Percentiles rank a stretch among this genome's conserved stretches.
Evolutionary conservation across 352 stramenopile species (phyloP).

Genomic region (Saprolegnia diclina): DNA sequence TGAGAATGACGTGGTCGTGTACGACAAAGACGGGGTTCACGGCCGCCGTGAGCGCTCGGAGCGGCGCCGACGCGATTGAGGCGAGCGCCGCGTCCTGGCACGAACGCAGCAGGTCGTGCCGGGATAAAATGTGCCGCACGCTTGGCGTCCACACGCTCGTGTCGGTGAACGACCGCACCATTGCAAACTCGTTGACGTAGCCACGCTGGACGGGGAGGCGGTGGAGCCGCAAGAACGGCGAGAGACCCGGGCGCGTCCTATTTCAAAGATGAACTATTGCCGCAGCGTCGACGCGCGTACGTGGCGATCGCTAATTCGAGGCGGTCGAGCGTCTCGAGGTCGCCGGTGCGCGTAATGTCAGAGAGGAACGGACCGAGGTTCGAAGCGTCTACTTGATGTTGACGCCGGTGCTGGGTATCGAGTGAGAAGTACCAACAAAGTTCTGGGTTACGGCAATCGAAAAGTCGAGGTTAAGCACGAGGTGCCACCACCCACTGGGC

Average conservation of each 20-base stretch:
- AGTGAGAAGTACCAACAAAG: slow-evolving; percentile 44
- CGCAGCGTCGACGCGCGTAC: background rate
- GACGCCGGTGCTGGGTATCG: background rate
- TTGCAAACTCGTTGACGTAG: slow-evolving; percentile 12
- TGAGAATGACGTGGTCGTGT: slow-evolving; percentile 52
- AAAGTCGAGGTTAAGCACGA: slow-evolving; percentile 93
- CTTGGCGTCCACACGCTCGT: slow-evolving; percentile 4
- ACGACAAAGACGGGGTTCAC: slow-evolving; percentile 76
- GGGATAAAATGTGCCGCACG: background rate
- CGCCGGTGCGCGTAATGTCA: slow-evolving; percentile 55
- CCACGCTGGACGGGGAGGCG: background rate
- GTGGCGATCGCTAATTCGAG: slow-evolving; percentile 44
- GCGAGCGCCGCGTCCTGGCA: slow-evolving; percentile 30
- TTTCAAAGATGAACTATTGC: background rate
- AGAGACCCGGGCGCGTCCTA: slow-evolving; percentile 1
- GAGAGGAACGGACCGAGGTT: slow-evolving; percentile 70
- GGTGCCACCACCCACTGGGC: slow-evolving; percentile 96
- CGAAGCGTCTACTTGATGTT: slow-evolving; percentile 45
- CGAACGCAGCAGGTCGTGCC: background rate
- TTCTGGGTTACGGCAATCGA: slow-evolving; percentile 97
- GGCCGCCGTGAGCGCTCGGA: slow-evolving; percentile 47
- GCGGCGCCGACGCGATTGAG: slow-evolving; percentile 24
- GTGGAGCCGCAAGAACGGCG: slow-evolving; percentile 13
- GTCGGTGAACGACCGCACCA: slow-evolving; percentile 17
- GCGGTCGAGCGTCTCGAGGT: slow-evolving; percentile 50